Conservation (phyloP, 2,329 filamentous ascomycete genomes). For the Alternaria longipes region DNA sequence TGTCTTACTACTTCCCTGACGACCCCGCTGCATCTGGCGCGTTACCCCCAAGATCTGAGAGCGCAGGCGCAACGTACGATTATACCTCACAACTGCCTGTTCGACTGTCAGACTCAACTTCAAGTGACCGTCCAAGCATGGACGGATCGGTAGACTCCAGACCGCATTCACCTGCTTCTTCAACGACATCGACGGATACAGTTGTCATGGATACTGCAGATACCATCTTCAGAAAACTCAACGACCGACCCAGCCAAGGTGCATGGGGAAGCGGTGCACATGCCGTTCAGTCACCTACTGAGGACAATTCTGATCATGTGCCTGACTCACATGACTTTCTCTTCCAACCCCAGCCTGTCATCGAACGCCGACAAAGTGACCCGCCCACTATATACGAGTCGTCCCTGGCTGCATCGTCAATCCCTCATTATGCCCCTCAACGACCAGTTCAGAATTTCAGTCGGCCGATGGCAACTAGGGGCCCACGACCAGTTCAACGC, state of each 20-base stretch:
- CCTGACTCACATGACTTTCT: constrained; percentile 43
- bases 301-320: constrained; percentile 20
- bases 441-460: constrained; percentile 38
- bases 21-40: constrained; percentile 26
- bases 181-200: constrained; percentile 31
- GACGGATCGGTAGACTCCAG: constrained; percentile 19
- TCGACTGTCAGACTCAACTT: constrained; percentile 12
- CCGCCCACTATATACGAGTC: constrained; percentile 20
- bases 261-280: constrained; percentile 26
- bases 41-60: constrained; percentile 16
- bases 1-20: constrained; percentile 40
- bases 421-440: constrained; percentile 27
- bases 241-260: constrained; percentile 29
- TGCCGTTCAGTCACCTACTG: constrained; percentile 22
- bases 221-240: constrained; percentile 39
- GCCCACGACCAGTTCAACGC: constrained; percentile 20
- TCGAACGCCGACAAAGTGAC: constrained; percentile 18
- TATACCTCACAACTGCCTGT: constrained; percentile 14
- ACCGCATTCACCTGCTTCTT: constrained; percentile 34
- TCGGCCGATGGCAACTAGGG: constrained; percentile 24
- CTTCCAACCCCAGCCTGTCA: constrained; percentile 26
- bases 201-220: constrained; percentile 39
- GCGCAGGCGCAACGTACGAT: constrained; percentile 3
- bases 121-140: constrained; percentile 13
- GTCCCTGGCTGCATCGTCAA: constrained; percentile 14